Conservation (phyloP, 1,139 yeast species). For the Kurtzmaniella natalensis region DNA sequence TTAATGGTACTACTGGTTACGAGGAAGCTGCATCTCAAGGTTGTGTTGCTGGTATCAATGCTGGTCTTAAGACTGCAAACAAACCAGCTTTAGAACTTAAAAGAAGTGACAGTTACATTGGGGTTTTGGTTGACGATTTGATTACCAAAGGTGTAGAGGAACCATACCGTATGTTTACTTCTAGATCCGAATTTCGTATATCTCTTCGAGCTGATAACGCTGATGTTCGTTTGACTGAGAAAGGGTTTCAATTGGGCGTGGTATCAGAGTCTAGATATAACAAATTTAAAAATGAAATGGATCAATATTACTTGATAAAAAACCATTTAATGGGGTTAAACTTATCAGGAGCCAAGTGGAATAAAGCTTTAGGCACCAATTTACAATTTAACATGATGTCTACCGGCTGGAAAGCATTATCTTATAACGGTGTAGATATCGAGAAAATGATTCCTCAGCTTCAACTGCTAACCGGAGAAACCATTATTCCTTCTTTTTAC, state of each 20-base stretch:
- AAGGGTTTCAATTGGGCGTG: constrained; percentile 66
- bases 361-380: constrained; percentile 25
- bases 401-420: constrained; percentile 45
- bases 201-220: constrained; percentile 94
- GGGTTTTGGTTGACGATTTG: constrained; percentile 89
- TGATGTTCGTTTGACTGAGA: constrained; percentile 70
- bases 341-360: constrained; percentile 63
- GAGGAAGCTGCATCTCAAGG: constrained; percentile 99
- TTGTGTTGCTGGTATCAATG: constrained; percentile 90
- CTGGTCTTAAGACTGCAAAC: constrained; percentile 50
- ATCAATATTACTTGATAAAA: constrained; percentile 41
- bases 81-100: constrained; percentile 51
- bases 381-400: constrained; percentile 21
- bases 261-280: constrained; percentile 59
- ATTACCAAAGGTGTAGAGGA: constrained; percentile 95
- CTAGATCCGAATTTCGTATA: constrained; percentile 89
- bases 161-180: constrained; percentile 97
- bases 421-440: constrained; percentile 33
- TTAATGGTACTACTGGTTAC: constrained; percentile 97
- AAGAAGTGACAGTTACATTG: constrained; percentile 84
- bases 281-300: constrained; percentile 42
- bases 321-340: constrained; percentile 41
- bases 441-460: constrained; percentile 30
- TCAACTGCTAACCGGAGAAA: constrained; percentile 14
- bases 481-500: constrained; percentile 19